phyloP scores from a whole-genome alignment of 1,284 basidiomycete genomes.

The Fomes fomentarius region DNA sequence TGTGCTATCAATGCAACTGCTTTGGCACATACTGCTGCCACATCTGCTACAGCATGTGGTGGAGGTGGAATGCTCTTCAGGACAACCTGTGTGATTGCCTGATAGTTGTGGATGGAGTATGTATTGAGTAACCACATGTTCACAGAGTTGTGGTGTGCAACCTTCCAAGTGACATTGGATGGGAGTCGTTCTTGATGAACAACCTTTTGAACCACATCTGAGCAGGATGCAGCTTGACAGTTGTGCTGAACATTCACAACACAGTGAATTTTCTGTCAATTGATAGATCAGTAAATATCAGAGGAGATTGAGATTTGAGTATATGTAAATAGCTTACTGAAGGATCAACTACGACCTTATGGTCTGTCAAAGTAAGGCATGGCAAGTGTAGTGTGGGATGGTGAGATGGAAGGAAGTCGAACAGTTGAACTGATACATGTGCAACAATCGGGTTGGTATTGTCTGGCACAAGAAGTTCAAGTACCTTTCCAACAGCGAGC shows the following conservation, averaged over 20 bases:
- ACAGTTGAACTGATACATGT: neutral
- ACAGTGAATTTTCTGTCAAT: slow-evolving; percentile 7
- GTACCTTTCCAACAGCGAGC: neutral
- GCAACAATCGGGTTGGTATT: too few relatives aligned
- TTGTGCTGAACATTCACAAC: slow-evolving; percentile 22
- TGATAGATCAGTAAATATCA: neutral
- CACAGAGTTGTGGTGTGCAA: neutral
- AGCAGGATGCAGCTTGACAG: slow-evolving; percentile 5
- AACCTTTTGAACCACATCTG: neutral
- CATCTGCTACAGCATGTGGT: too few relatives aligned
- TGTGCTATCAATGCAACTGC: too few relatives aligned
- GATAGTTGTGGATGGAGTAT: slow-evolving; percentile 4
- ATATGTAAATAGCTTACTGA: too few relatives aligned
- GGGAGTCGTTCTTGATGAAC: slow-evolving; percentile 11
- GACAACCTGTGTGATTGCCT: too few relatives aligned
- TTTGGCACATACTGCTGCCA: too few relatives aligned
- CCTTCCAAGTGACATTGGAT: neutral
- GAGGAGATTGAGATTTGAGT: neutral
- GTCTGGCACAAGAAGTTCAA: neutral
- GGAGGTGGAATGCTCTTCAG: too few relatives aligned
- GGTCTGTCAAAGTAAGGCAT: neutral
- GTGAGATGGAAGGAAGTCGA: neutral
- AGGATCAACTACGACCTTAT: neutral
- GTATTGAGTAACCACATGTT: neutral
- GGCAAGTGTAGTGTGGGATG: neutral